A percentile compares a stretch with the other conserved stretches of the same genome.
Evolutionary conservation across 345 rosid species (phyloP).

Genomic region (Populus pruinosa): DNA sequence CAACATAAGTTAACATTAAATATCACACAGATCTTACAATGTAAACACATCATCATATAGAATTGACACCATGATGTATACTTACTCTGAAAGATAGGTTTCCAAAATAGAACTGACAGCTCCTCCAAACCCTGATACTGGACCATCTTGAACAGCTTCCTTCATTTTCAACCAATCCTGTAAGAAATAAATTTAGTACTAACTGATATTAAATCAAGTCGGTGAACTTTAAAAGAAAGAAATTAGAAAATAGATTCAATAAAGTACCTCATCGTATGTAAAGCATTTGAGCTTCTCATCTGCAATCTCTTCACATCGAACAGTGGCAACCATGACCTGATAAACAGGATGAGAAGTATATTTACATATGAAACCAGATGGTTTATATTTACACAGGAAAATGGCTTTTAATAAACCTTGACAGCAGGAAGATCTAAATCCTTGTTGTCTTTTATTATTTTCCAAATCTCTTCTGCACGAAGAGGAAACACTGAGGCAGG

Average conservation of each 20-base stretch:
- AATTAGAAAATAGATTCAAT: not conserved
- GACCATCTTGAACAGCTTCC: constrained; percentile 33
- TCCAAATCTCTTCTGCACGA: constrained; percentile 33
- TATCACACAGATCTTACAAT: too few species aligned
- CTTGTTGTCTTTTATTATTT: constrained; percentile 32
- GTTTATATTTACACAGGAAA: not conserved
- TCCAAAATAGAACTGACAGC: constrained; percentile 28
- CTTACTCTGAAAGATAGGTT: constrained; percentile 29
- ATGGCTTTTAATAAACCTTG: constrained; percentile 15
- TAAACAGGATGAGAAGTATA: constrained; percentile 2
- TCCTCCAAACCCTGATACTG: constrained; percentile 30
- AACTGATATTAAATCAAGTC: not conserved
- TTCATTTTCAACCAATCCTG: constrained; percentile 32
- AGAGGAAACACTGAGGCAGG: constrained; percentile 37
- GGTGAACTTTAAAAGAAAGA: not conserved
- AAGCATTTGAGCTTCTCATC: constrained; percentile 24
- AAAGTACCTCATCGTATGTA: constrained; percentile 25
- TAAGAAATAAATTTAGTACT: not conserved
- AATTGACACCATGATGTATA: not conserved
- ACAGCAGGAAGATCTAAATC: constrained; percentile 39
- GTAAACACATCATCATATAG: too few species aligned
- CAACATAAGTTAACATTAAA: too few species aligned
- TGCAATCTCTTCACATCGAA: constrained; percentile 39
- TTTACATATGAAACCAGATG: not conserved
- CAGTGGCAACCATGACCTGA: constrained; percentile 39